Base-by-base conservation (phyloP, 2,329 filamentous ascomycete species). In the Tolypocladium amazonense region DNA sequence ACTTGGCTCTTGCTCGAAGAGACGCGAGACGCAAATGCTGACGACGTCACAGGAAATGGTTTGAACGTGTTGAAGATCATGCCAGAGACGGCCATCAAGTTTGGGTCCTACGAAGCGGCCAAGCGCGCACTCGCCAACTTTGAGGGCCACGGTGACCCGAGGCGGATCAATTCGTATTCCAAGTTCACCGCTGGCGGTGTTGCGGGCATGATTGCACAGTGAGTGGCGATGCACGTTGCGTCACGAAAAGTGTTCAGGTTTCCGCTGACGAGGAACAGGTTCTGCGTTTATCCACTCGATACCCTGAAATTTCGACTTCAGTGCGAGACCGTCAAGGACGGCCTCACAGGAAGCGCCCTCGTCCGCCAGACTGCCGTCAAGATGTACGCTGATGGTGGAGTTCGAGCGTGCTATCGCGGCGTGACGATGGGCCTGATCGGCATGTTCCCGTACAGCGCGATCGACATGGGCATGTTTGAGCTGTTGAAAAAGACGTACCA, bases 51-150 rank as follows among this genome's bases (percentile, higher is more conserved):
- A 96, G 92, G 94, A 43, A 99, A 99, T 69, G 94, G 94, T 4
- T 79, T 99, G 66, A 99, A 99, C 67, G 92, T 99, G 3, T 75
- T 97, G 69, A 99, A 99, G 74, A 94, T 99, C 62, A 96, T 97
- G 91, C 94, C 94, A 0, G 94, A 99, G 76, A 97, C 93, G 35
- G 93, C 94, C 33, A 96, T 99, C 71, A 96, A 97, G 75, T 99
- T 99, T 72, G 94, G 94, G 62, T 93, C 92, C 25, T 99, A 97
- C 70, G 94, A 99, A 83, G 92, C 91, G 57, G 88, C 92, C 11
- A 99, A 97, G 79, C 87, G 91, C 63, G 85, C 88, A 4, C 85
- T 97, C 62, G 91, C 93, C 56, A 86, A 84, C 61, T 75, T 97
- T 57, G 94, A 97, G 79, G 94, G 94, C 8, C 92, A 96, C 68